These are phyloP conservation scores for Rhynchosporium agropyri DNA, from an alignment of 2,329 filamentous ascomycete species.

Conservation along the genomic window DNA sequence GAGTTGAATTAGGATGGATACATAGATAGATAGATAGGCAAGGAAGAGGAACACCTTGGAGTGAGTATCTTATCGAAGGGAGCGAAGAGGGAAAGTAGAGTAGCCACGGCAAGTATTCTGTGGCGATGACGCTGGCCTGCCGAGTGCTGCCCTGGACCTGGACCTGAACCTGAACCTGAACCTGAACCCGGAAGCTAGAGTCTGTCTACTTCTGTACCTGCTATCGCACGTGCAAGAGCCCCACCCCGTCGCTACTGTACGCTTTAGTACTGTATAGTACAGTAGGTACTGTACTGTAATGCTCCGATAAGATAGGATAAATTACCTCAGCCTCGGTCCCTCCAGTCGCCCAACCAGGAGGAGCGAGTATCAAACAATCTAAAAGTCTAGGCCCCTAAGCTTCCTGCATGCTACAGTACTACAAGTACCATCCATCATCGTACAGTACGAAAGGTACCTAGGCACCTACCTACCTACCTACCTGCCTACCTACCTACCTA, in stretches of 20 bases:
- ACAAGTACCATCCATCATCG: too few species aligned
- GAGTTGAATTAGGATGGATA: background rate
- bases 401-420: too few species aligned
- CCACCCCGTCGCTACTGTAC: too few species aligned
- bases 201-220: too few species aligned
- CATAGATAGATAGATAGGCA: background rate
- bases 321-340: background rate
- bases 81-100: background rate
- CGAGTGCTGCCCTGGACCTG: conserved; percentile 6
- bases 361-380: conserved; percentile 2
- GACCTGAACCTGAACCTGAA: background rate
- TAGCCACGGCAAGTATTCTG: background rate
- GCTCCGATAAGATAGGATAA: background rate
- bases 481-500: too few species aligned
- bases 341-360: background rate
- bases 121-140: conserved; percentile 4
- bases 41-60: background rate
- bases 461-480: too few species aligned
- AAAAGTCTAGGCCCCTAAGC: too few species aligned
- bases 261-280: background rate
- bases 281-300: background rate
- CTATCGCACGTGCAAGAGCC: too few species aligned
- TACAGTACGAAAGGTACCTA: too few species aligned
- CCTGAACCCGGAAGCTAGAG: conserved; percentile 1
- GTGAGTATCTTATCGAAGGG: background rate